Evolutionary conservation across 2,329 filamentous ascomycete genomes (phyloP).

Genomic region (Lecanicillium sp.): DNA sequence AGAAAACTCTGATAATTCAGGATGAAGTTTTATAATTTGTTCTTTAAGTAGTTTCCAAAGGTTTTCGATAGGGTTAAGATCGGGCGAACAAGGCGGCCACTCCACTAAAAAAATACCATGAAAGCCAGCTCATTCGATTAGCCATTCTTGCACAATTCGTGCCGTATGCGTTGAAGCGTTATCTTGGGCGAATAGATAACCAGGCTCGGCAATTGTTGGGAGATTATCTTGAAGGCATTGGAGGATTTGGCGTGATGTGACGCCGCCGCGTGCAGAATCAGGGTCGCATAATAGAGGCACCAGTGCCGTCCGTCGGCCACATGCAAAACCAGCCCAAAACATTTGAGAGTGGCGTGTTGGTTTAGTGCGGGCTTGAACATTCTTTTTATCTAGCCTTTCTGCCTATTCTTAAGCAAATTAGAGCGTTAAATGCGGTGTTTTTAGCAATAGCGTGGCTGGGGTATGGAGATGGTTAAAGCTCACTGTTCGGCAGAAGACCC

Average conservation of each 20-base stretch:
- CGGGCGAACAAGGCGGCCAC: conserved; percentile 3
- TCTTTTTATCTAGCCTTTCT: background rate
- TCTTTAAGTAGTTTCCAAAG: conserved; percentile 4
- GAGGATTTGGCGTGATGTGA: background rate
- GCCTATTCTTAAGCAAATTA: conserved; percentile 1
- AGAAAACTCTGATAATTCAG: background rate
- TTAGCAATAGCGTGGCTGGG: too few relatives aligned
- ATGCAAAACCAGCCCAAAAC: background rate
- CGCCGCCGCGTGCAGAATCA: background rate
- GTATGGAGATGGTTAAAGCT: too few relatives aligned
- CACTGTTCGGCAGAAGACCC: too few relatives aligned
- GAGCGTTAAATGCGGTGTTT: too few relatives aligned
- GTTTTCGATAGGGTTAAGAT: conserved; percentile 3
- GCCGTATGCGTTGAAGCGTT: background rate
- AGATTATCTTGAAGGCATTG: conserved; percentile 1
- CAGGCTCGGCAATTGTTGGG: background rate
- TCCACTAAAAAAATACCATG: conserved; percentile 1
- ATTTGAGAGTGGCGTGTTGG: conserved; percentile 1
- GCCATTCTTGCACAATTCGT: background rate
- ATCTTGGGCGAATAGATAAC: conserved; percentile 1
- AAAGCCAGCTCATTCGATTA: background rate
- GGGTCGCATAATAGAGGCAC: background rate
- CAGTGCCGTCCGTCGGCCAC: background rate
- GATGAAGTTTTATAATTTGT: conserved; percentile 2
- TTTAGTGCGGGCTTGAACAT: background rate